phyloP scores from a whole-genome alignment of 73 alveolate species.

The Stentor coeruleus region DNA sequence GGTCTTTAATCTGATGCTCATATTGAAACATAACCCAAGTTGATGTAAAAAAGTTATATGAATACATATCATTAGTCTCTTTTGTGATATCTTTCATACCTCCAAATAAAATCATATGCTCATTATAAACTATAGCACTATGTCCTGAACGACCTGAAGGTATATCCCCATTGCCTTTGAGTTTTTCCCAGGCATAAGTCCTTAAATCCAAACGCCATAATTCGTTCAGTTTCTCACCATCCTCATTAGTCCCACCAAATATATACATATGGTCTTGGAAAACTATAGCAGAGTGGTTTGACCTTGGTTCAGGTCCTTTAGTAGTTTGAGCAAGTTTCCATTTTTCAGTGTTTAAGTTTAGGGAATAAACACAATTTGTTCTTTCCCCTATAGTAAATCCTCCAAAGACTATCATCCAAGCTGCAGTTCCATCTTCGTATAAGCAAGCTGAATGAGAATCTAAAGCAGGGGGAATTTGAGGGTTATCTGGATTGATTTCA shows the following conservation, averaged over 20 bases:
- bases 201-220: conserved; percentile 47
- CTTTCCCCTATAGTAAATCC: too few relatives aligned
- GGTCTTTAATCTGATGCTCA: conserved; percentile 68
- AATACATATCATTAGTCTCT: conserved; percentile 52
- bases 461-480: too few relatives aligned
- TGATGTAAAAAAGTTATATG: conserved; percentile 37
- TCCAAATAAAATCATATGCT: conserved; percentile 79
- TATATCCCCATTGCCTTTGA: conserved; percentile 26
- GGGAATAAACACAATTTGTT: too few relatives aligned
- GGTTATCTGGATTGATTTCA: too few relatives aligned
- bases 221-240: conserved; percentile 49
- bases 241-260: conserved; percentile 57
- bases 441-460: too few relatives aligned
- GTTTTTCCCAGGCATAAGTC: conserved; percentile 34
- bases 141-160: conserved; percentile 59
- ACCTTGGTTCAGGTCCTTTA: too few relatives aligned
- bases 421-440: too few relatives aligned
- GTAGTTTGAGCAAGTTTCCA: too few relatives aligned
- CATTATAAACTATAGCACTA: conserved; percentile 44
- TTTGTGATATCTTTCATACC: conserved; percentile 79
- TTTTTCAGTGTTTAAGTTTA: too few relatives aligned
- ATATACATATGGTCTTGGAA: conserved; percentile 39
- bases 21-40: conserved; percentile 42
- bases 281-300: conserved; percentile 43
- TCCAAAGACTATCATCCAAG: too few relatives aligned